Conservation (phyloP, 257 asterid genomes). For the Plantago major region DNA sequence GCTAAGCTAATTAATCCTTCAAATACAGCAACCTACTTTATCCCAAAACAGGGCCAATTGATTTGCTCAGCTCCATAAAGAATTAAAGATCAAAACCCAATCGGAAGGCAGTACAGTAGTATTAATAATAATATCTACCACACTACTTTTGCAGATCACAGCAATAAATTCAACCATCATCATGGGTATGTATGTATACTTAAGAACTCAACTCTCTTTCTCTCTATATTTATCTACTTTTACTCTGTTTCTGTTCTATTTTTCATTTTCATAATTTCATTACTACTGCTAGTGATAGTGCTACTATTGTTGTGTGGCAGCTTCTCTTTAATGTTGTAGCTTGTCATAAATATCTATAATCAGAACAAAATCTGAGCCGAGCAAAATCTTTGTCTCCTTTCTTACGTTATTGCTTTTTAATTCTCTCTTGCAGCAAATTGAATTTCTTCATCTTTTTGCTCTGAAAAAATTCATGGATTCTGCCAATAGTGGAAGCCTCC, state of each 20-base stretch:
- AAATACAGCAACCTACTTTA: not conserved
- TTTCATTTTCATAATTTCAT: constrained; percentile 1
- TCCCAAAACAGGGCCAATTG: not conserved
- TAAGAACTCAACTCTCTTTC: no score
- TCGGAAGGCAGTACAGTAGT: not conserved
- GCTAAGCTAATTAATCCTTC: constrained; percentile 38
- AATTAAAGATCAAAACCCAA: constrained; percentile 21
- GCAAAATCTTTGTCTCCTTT: constrained; percentile 32
- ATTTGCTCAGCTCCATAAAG: constrained; percentile 11
- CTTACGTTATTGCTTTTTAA: constrained; percentile 20
- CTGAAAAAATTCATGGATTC: constrained; percentile 43
- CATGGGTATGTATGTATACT: constrained; percentile 32
- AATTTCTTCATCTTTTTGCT: constrained; percentile 16
- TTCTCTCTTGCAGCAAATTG: not conserved
- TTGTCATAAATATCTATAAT: not conserved
- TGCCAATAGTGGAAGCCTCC: constrained; percentile 59
- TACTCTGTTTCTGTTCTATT: constrained; percentile 18
- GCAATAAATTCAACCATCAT: constrained; percentile 29
- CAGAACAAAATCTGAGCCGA: constrained; percentile 18
- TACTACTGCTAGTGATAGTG: not conserved
- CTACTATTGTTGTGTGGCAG: constrained; percentile 12
- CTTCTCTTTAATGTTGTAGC: constrained; percentile 19
- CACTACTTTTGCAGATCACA: constrained; percentile 29
- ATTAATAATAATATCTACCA: not conserved
- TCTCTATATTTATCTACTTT: no score